Conservation (phyloP, 306 rosid genomes). For the Biancaea sappan region DNA sequence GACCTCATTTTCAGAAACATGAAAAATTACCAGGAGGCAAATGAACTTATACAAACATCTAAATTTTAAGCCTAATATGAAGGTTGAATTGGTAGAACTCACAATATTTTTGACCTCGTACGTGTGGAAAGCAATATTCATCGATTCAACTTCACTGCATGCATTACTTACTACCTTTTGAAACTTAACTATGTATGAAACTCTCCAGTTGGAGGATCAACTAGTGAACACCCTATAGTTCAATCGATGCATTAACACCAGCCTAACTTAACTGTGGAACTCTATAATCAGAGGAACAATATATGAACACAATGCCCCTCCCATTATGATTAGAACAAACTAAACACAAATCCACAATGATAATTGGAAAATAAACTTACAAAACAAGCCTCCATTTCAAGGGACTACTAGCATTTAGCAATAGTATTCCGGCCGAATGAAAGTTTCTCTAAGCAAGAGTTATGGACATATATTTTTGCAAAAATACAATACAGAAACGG, state of each 20-base stretch:
- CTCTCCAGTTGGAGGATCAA: not conserved
- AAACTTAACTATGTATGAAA: not conserved
- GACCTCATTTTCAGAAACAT: slow-evolving; percentile 11
- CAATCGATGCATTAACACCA: not conserved
- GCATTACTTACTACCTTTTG: not conserved
- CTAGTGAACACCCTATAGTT: not conserved
- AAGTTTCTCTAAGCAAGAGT: slow-evolving; percentile 16
- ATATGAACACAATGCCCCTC: not conserved
- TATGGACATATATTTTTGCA: not conserved
- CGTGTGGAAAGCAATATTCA: not conserved
- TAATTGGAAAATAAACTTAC: not conserved
- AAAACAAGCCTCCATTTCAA: not conserved
- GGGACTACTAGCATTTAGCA: not conserved
- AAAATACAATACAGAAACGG: slow-evolving; percentile 13
- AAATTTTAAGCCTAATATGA: not conserved
- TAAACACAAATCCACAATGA: not conserved
- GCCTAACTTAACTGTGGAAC: not conserved
- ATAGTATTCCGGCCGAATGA: not conserved
- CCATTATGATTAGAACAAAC: not conserved
- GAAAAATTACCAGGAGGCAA: not conserved
- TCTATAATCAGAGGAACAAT: not conserved
- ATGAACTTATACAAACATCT: not conserved
- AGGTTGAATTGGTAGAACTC: not conserved
- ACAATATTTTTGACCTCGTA: not conserved
- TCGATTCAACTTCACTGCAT: slow-evolving; percentile 4